A percentile compares a stretch with the other conserved stretches of the same genome.
These are phyloP conservation scores for Ophiocordyceps unilateralis DNA, from an alignment of 2,329 filamentous ascomycete genomes.

Conservation along the genomic window DNA sequence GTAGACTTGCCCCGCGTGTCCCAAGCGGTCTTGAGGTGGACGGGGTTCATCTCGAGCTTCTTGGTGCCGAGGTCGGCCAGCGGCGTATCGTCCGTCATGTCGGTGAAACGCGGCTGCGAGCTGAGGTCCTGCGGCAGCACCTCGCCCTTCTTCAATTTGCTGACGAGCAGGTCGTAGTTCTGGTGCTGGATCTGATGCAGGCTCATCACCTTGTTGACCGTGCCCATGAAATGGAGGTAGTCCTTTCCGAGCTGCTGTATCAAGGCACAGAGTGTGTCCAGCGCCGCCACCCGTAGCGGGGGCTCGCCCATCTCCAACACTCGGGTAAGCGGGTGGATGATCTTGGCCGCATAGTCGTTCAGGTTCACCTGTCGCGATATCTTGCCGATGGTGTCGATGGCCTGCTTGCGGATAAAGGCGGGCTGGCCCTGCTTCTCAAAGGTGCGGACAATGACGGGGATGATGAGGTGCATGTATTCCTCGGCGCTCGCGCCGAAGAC, in stretches of 20 bases:
- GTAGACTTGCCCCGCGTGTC: conserved; percentile 94
- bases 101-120: conserved; percentile 63
- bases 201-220: conserved; percentile 74
- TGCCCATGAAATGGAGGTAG: conserved; percentile 84
- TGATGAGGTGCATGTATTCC: conserved; percentile 98
- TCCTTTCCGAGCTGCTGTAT: conserved; percentile 94
- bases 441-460: conserved; percentile 83
- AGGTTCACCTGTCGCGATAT: conserved; percentile 93
- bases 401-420: conserved; percentile 61
- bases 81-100: conserved; percentile 61
- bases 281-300: conserved; percentile 58
- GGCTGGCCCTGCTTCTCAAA: conserved; percentile 84
- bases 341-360: conserved; percentile 89
- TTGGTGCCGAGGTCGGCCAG: conserved; percentile 77
- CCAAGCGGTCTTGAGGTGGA: conserved; percentile 94
- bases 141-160: conserved; percentile 87
- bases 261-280: conserved; percentile 87
- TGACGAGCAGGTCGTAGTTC: conserved; percentile 84
- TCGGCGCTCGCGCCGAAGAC: conserved; percentile 92
- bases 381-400: conserved; percentile 88
- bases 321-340: conserved; percentile 82
- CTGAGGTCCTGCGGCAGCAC: conserved; percentile 89
- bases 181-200: conserved; percentile 69
- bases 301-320: conserved; percentile 61
- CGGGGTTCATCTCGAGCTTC: conserved; percentile 92